phyloP scores from a whole-genome alignment of 257 asterid genomes.

The Nicotiana tomentosiformis region DNA sequence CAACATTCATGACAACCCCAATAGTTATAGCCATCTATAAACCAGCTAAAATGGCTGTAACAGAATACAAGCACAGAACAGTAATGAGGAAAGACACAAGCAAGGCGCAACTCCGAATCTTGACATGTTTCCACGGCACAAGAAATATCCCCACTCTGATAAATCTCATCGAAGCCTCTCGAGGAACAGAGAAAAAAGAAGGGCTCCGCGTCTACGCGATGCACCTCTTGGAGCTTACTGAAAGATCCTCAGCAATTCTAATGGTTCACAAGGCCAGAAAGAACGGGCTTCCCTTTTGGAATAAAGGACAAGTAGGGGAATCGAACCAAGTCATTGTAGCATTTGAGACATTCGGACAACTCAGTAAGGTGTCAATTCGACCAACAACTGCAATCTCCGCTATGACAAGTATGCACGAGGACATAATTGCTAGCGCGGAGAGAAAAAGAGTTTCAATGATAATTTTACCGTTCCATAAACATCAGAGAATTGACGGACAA shows the following conservation, averaged over 20 bases:
- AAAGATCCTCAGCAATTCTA: constrained; percentile 41
- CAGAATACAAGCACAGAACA: constrained; percentile 37
- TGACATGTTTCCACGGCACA: constrained; percentile 29
- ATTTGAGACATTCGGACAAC: constrained; percentile 41
- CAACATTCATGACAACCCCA: constrained; percentile 42
- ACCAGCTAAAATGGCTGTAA: constrained; percentile 34
- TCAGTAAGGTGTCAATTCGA: constrained; percentile 35
- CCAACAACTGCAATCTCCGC: constrained; percentile 50
- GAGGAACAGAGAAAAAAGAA: constrained; percentile 31
- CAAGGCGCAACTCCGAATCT: constrained; percentile 20
- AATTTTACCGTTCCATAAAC: constrained; percentile 48
- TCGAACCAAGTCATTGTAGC: constrained; percentile 32
- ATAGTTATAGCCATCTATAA: constrained; percentile 35
- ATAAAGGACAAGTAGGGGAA: constrained; percentile 16
- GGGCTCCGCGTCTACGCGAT: constrained; percentile 48
- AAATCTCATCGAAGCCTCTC: constrained; percentile 51
- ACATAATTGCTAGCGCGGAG: constrained; percentile 34
- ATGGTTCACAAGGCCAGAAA: constrained; percentile 46
- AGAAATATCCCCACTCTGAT: constrained; percentile 32
- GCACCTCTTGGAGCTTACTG: constrained; percentile 50
- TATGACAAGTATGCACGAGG: constrained; percentile 39
- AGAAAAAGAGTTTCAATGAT: constrained; percentile 41
- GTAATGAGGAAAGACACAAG: constrained; percentile 26
- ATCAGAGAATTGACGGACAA: constrained; percentile 39
- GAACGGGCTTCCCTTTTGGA: constrained; percentile 36